phyloP scores from a whole-genome alignment of 2,329 filamentous ascomycete genomes.

The Chaetomiaceae sp. region DNA sequence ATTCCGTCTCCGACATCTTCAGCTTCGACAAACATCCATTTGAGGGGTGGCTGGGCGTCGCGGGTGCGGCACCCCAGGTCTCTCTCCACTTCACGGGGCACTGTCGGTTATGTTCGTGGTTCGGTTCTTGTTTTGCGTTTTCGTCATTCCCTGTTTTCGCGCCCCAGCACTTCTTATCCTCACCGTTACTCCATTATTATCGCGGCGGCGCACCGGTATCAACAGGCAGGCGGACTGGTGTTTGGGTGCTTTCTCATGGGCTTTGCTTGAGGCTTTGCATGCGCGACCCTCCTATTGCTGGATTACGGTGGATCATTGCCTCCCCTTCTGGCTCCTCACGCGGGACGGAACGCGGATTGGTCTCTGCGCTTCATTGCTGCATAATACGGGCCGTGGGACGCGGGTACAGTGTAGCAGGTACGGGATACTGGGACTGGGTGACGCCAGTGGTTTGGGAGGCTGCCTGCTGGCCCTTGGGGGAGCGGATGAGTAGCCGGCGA shows the following conservation, averaged over 20 bases:
- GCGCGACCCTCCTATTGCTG: slow-evolving; percentile 12
- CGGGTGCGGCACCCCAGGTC: slow-evolving; percentile 3
- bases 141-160: slow-evolving; percentile 4
- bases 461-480: neutral
- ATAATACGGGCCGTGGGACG: slow-evolving; percentile 11
- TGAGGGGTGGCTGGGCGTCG: slow-evolving; percentile 9
- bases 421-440: slow-evolving; percentile 1
- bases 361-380: slow-evolving; percentile 10
- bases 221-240: slow-evolving; percentile 14
- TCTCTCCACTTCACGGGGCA: slow-evolving; percentile 11
- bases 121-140: slow-evolving; percentile 7
- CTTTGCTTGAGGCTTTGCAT: slow-evolving; percentile 10
- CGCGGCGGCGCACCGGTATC: slow-evolving; percentile 19
- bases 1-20: slow-evolving; percentile 12
- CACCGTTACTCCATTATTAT: slow-evolving; percentile 15
- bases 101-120: slow-evolving; percentile 12
- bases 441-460: slow-evolving; percentile 2
- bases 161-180: slow-evolving; percentile 3
- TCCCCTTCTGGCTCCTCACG: neutral
- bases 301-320: slow-evolving; percentile 1
- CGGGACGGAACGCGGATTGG: too few species aligned
- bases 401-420: neutral
- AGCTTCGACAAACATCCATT: slow-evolving; percentile 14
- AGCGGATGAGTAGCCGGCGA: neutral
- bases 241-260: slow-evolving; percentile 11